Conservation (phyloP, 2,329 filamentous ascomycete species). For the Colletotrichum somersetense region DNA sequence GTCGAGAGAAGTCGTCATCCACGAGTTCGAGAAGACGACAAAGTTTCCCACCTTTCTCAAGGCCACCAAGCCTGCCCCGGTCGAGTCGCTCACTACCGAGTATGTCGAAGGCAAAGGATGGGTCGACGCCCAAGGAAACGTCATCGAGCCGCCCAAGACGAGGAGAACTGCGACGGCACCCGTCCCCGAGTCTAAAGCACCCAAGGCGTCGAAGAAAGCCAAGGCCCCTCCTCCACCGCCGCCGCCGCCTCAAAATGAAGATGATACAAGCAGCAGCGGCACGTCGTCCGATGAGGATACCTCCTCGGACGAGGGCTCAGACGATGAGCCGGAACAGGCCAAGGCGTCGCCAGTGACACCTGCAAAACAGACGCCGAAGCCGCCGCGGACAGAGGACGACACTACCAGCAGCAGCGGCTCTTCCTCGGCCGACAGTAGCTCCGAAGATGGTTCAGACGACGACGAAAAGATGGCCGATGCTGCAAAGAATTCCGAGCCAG, state of each 20-base stretch:
- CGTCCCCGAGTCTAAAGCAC: constrained; percentile 45
- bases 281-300: constrained; percentile 51
- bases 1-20: constrained; percentile 75
- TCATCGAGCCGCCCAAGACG: constrained; percentile 73
- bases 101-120: constrained; percentile 90
- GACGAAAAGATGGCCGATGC: constrained; percentile 44
- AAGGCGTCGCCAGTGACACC: constrained; percentile 31
- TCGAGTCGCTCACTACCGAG: constrained; percentile 62
- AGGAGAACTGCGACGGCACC: constrained; percentile 48
- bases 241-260: constrained; percentile 46
- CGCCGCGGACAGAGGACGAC: constrained; percentile 44
- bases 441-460: constrained; percentile 45
- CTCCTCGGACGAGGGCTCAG: constrained; percentile 50
- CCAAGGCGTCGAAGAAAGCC: constrained; percentile 44
- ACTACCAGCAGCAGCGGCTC: constrained; percentile 45
- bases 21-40: constrained; percentile 89
- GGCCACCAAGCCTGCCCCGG: constrained; percentile 58
- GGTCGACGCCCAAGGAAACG: constrained; percentile 82
- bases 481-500: constrained; percentile 22
- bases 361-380: constrained; percentile 36
- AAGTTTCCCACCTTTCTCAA: constrained; percentile 88
- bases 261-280: constrained; percentile 56
- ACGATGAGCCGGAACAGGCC: constrained; percentile 44
- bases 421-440: constrained; percentile 44
- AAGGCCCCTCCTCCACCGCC: constrained; percentile 7